Evolutionary conservation across 495 filamentous ascomycete species (phyloP), one percentile per base, ranked within the genome.

Genomic region (Daldinia bambusicola): DNA sequence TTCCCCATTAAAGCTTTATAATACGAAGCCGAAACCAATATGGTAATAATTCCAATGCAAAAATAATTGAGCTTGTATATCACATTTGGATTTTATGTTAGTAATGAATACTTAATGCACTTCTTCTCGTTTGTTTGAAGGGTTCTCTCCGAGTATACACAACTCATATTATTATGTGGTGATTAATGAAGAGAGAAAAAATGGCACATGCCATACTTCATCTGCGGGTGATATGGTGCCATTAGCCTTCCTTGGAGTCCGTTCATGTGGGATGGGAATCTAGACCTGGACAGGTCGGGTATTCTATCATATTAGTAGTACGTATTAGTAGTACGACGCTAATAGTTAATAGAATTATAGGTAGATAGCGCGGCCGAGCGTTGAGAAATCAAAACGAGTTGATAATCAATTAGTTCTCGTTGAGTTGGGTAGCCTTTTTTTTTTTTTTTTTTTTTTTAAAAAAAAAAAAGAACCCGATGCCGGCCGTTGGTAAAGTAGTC

Each of bases 251-350:
- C 53, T 36, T 36, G 34, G 34, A 45, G 41, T 65, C 70, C 48
- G 65, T 55, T 22, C 34, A 48, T 36, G n/a, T 55, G 69, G 69
- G 64, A 63, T 48, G 55, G 55, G 34, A 72, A 72, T 63, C 60
- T 68, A 68, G 65, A 72, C 60, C 61, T 61, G 22, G 18, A 37
- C 30, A 5, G 7, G 14, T 41, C 31, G 43, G 30, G 12, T n/a
- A 59, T 52, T 22, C 16, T 13, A 43, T 6, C 16, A 8, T 7
- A 18, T n/a, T n/a, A 6, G 14, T 43, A 10, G 20, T 22, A 48
- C 7, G 1, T 48, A 48, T 38, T 8, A 18, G 1, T 6, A 45
- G 41, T 45, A 45, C 18, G 16, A 43, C n/a, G n/a, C n/a, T n/a
- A n/a, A n/a, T n/a, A n/a, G n/a, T n/a, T n/a, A n/a, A n/a, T n/a